These are phyloP conservation scores for Candida chilensis DNA, from an alignment of 805 yeast genomes.

Conservation along the genomic window DNA sequence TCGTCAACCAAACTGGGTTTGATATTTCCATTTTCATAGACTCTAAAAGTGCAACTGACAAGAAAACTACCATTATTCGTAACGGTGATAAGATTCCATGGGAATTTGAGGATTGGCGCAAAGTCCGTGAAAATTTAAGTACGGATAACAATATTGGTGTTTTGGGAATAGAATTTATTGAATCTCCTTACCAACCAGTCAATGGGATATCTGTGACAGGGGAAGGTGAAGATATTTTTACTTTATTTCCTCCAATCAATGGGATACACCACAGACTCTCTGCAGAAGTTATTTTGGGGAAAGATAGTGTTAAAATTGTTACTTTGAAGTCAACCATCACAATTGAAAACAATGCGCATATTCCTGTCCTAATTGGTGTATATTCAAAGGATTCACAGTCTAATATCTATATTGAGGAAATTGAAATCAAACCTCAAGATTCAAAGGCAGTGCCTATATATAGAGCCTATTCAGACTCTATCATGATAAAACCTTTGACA, in stretches of 20 bases:
- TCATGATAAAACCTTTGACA: constrained; percentile 56
- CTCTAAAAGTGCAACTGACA: constrained; percentile 13
- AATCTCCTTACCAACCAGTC: constrained; percentile 44
- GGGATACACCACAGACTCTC: constrained; percentile 67
- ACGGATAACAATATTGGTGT: constrained; percentile 53
- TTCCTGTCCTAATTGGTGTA: constrained; percentile 37
- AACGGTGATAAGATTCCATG: constrained; percentile 56
- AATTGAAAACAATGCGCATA: constrained; percentile 58
- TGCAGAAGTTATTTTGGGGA: constrained; percentile 60
- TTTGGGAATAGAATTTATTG: constrained; percentile 54
- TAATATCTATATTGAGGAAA: no score
- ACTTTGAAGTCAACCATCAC: constrained; percentile 70
- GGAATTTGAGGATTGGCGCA: constrained; percentile 94
- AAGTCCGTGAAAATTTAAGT: constrained; percentile 69
- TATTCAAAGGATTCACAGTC: no score
- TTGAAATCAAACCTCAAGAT: constrained; percentile 44
- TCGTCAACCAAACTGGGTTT: constrained; percentile 79
- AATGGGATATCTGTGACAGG: constrained; percentile 56
- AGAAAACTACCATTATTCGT: constrained; percentile 22
- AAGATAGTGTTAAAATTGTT: constrained; percentile 72
- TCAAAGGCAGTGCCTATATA: constrained; percentile 68
- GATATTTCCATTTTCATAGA: constrained; percentile 82
- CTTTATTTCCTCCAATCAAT: constrained; percentile 50
- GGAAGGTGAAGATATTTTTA: constrained; percentile 77
- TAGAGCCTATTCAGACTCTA: constrained; percentile 45